phyloP scores from a whole-genome alignment of 805 yeast genomes.

The Myxozyma geophila region DNA sequence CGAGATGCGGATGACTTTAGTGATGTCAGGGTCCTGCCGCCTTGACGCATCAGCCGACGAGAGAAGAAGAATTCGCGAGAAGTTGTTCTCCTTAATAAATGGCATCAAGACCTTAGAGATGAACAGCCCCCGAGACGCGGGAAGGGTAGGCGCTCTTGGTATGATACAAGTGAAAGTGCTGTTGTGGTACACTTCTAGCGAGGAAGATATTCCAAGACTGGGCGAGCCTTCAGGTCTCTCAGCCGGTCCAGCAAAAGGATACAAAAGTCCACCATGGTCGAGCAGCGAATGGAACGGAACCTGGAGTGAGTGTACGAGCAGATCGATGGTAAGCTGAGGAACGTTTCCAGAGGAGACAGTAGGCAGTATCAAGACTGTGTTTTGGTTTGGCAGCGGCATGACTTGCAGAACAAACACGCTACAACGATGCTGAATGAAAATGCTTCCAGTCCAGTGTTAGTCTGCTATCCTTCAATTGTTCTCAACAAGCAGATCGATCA shows the following conservation, averaged over 20 bases:
- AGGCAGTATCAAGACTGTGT: conserved; percentile 60
- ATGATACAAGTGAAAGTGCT: conserved; percentile 62
- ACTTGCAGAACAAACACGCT: not conserved
- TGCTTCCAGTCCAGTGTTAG: too few relatives aligned
- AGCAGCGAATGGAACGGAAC: conserved; percentile 59
- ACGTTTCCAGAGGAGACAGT: conserved; percentile 86
- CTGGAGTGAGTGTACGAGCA: conserved; percentile 66
- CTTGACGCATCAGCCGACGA: conserved; percentile 69
- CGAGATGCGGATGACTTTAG: conserved; percentile 5
- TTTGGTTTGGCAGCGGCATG: conserved; percentile 11
- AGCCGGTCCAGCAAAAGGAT: conserved; percentile 83
- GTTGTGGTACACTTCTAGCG: conserved; percentile 66
- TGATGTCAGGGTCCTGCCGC: conserved; percentile 31
- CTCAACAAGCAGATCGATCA: too few relatives aligned
- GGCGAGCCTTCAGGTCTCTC: conserved; percentile 44
- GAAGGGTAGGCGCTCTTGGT: conserved; percentile 83
- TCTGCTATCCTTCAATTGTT: too few relatives aligned
- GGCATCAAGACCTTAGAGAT: conserved; percentile 57
- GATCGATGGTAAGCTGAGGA: conserved; percentile 80
- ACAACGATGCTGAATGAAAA: too few relatives aligned
- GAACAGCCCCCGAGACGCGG: conserved; percentile 59
- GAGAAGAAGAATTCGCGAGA: conserved; percentile 57
- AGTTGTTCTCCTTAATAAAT: conserved; percentile 50
- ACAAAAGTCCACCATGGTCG: conserved; percentile 60
- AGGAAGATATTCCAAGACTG: conserved; percentile 55